Evolutionary conservation across 1,284 basidiomycete genomes (phyloP), one percentile per base, ranked within the genome.

Genomic region (Ustilago crameri): DNA sequence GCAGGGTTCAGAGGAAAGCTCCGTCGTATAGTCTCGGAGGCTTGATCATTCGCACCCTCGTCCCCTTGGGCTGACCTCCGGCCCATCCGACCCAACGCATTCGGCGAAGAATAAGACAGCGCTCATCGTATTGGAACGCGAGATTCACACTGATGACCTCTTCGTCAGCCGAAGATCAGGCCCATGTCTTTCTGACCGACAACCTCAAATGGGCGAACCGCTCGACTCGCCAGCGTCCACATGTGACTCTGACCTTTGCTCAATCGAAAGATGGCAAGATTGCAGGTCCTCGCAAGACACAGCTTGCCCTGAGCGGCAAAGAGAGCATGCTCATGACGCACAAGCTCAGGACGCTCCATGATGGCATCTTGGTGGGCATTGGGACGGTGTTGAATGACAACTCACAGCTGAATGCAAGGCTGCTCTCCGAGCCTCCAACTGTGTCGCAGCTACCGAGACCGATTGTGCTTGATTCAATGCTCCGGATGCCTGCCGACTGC

Each of bases 301-400:
- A 94, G 84, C 87, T 98, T 34, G 87, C 88, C 18, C 86, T 98
- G 51, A 95, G 92, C 74, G 91, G 95, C 1, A 84, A 87, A 35
- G 92, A 96, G 80, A 95, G 92, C 82, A 91, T 95, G 91, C 78
- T 89, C 44, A 93, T 98, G 91, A 98, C 95, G 14, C 95, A 98
- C 84, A 91, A 91, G 93, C 59, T 85, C 2, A 50, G 84, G 20
- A 78, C 91, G 0, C 88, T 93, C 87, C 95, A 98, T 84, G 92
- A 96, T 80, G 93, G 89, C 9, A 97, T 98, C 66, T 85, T 98
- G 27, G 87, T 98, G 42, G 95, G 95, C 5, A 89, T 95, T 41
- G 92, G 92, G 5, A 98, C 95, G 0, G 89, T 93, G 12, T 84
- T 93, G 46, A 93, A 93, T 75, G 95, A 98, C 78, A 88, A 98